Base-by-base conservation (phyloP, 805 yeast genomes). In the Metschnikowia kunwiensis region DNA sequence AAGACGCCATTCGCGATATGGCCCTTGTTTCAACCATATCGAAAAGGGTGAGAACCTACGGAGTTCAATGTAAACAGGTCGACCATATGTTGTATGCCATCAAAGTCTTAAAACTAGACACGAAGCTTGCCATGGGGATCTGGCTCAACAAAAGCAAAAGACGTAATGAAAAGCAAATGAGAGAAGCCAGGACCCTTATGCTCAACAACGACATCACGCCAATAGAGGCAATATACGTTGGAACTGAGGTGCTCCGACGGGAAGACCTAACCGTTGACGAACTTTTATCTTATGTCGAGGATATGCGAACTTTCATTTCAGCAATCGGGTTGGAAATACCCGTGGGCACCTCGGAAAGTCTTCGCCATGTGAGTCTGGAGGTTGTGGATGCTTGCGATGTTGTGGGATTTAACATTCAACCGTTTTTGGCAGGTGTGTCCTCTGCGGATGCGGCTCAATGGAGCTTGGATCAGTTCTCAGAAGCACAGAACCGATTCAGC, bases 261-360 rank as follows among this genome's bases (percentile, higher is more conserved):
- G 64, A 65, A 19, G 86, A 79, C 1, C 62, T 66, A 41, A 44
- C 68, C 2, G 49, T 54, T 1, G 38, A 48, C 0, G 62, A 62
- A 17, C 56, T 81, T 14, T 44, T 70, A 9, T 46, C 46, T 1
- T 71, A 70, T 34, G 72, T 80, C 22, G 45, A 53, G 5, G 68
- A 64, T 6, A 65, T 74, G 3, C 72, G 68, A 44, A 29, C 44
- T 0, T 71, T 59, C 42, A 51, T 73, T 1, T 52, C 44, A n/a
- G 42, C 55, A 2, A 53, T 63, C 7, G 27, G 62, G 54, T 8
- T 55, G 27, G 63, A 59, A 25, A 48, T 80, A 10, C 77, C 78
- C 1, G 75, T 82, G 3, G 87, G 86, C 1, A 77, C 83, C 0
- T 67, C 82, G 0, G 87, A 81, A 30, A 54, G 76, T 24, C 82